These are phyloP conservation scores for Erigeron philadelphicus DNA, from an alignment of 140 eudicot species.

Conservation along the genomic window DNA sequence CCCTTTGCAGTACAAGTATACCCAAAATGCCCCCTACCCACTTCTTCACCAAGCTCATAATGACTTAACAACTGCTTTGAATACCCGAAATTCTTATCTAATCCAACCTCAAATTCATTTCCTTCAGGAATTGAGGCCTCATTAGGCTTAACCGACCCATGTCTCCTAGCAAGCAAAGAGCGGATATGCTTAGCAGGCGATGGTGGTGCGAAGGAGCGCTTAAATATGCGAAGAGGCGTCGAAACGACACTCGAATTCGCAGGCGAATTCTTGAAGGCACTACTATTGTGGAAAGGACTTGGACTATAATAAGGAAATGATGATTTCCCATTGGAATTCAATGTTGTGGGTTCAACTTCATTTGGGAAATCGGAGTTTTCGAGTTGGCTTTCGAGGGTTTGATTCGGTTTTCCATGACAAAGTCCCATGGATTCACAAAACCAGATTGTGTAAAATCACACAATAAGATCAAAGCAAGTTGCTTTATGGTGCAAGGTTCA, in stretches of 20 bases:
- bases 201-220: constrained; percentile 91
- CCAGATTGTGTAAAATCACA: constrained; percentile 15
- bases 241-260: constrained; percentile 71
- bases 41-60: constrained; percentile 89
- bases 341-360: constrained; percentile 41
- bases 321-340: constrained; percentile 59
- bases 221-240: constrained; percentile 82
- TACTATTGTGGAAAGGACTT: constrained; percentile 67
- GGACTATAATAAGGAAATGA: constrained; percentile 95
- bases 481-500: constrained; percentile 1
- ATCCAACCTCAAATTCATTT: constrained; percentile 73
- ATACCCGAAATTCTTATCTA: constrained; percentile 89
- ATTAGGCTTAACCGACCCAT: constrained; percentile 89
- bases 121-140: constrained; percentile 96
- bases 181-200: constrained; percentile 96
- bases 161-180: constrained; percentile 85
- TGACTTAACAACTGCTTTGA: constrained; percentile 62
- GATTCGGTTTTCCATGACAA: constrained; percentile 94
- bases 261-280: constrained; percentile 80
- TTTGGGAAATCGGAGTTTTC: constrained; percentile 42
- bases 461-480: not conserved
- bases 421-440: constrained; percentile 77
- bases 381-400: constrained; percentile 48
- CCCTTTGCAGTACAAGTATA: constrained; percentile 85
- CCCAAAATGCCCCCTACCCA: constrained; percentile 98